Base-by-base conservation (phyloP, 306 rosid species). In the Quercus bicolor region DNA sequence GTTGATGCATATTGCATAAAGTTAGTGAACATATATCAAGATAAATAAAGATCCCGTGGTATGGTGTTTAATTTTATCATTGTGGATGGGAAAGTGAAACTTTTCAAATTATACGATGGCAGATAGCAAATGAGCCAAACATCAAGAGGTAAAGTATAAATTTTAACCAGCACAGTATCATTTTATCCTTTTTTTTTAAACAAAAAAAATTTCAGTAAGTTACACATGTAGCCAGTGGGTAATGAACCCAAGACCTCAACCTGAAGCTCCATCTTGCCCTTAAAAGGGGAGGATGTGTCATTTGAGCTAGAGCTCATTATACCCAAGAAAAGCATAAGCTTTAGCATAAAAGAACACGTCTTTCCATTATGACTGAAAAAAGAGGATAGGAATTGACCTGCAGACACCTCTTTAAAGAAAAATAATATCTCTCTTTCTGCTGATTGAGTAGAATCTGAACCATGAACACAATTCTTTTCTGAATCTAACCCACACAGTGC, bases 381-480 rank as follows among this genome's bases (percentile, higher is more conserved):
- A 45, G 33, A 61, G 75, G 75, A 12, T 43, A 37, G 13, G 51
- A 68, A 52, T 43, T 73, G 80, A 91, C 98, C 96, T 78, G 90
- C 11, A 81, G 83, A 68, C 81, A 71, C 81, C 62, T 89, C 94
- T 48, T 68, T n/a, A 72, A 94, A 92, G 97, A 94, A 90, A 84
- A 92, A 85, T 34, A 83, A 21, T 78, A 89, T 89, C 84, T 94
- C 98, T 81, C 90, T 84, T 81, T 79, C 87, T 11, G 95, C 97
- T 61, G 98, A 94, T 72, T 76, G 78, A 60, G 81, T 71, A 83
- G 97, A 94, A 83, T 94, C 97, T 11, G 97, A 94, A 68, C 98
- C 98, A 73, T 91, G 98, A 65, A 94, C 92, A 78, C 98, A 89
- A 54, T 94, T 94, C 75, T 82, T 91, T 83, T 90, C 81, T 1